Percentiles rank a stretch among this genome's conserved stretches.
phyloP scores from a whole-genome alignment of 2,329 filamentous ascomycete genomes.

The Furcasterigmium sp. region DNA sequence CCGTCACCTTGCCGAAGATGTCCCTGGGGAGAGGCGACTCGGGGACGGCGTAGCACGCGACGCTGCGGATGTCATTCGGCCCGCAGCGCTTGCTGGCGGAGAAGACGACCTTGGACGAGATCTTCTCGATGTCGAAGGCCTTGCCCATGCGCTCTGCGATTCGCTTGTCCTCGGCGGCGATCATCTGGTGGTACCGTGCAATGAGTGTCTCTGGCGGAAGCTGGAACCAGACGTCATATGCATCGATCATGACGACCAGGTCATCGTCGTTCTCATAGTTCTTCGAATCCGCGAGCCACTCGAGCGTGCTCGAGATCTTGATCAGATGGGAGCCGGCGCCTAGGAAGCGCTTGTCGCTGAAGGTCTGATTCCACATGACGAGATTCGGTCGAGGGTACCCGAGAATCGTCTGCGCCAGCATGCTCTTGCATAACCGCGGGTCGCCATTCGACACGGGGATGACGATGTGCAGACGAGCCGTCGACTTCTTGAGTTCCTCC shows the following conservation, averaged over 20 bases:
- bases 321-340: conserved; percentile 17
- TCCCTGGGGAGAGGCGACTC: conserved; percentile 17
- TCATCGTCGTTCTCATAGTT: conserved; percentile 6
- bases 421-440: conserved; percentile 1
- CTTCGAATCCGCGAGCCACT: conserved; percentile 16
- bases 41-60: conserved; percentile 18
- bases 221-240: conserved; percentile 5
- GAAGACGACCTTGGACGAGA: conserved; percentile 18
- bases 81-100: conserved; percentile 20
- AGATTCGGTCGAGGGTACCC: conserved; percentile 2
- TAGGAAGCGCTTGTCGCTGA: background rate
- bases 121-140: conserved; percentile 14
- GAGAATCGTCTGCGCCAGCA: conserved; percentile 4
- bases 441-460: conserved; percentile 1
- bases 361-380: conserved; percentile 4
- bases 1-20: conserved; percentile 16
- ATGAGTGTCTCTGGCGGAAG: conserved; percentile 15
- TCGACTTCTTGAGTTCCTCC: background rate
- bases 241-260: conserved; percentile 3
- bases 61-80: conserved; percentile 15
- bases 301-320: conserved; percentile 18
- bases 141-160: conserved; percentile 17
- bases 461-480: background rate
- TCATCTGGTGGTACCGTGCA: conserved; percentile 17
- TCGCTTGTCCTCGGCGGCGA: conserved; percentile 15